Base-by-base conservation (phyloP, 1,139 yeast species). In the Yamadazyma membranifaciens region DNA sequence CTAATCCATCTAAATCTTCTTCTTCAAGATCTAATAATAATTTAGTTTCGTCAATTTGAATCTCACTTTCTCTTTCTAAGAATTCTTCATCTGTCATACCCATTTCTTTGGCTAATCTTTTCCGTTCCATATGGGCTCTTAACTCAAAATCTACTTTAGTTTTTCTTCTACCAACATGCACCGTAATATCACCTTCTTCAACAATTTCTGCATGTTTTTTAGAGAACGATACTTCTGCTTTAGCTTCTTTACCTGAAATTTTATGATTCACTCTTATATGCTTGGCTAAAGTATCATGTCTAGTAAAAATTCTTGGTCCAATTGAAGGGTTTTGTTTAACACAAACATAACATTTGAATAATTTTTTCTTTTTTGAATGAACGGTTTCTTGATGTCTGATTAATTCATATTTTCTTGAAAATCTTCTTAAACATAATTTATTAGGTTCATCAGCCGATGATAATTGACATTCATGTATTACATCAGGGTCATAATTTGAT, bases 361-460 rank as follows among this genome's bases (percentile, higher is more conserved):
- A 79, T 55, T 86, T 86, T 63, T 92, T 85, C 62, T 84, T 86
- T 41, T 86, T 75, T 2, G 97, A 92, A 62, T 92, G 98, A 41
- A 92, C 92, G 0, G 98, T 91, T 59, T 92, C 96, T 64, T 91
- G 96, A 62, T 92, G 98, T 54, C 98, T 79, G 25, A 91, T 85
- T 56, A 92, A 73, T 66, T 92, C 98, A 57, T 92, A 92, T 26
- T 96, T 95, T 53, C 98, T 77, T 13, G 97, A 88, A 59, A 92
- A 92, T 47, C 85, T 78, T 54, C 95, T 87, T 50, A 80, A 69
- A 60, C 98, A 91, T 39, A 80, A 74, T 49, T 75, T 71, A 36
- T 83, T 61, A 3, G 74, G 71, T 37, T 67, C 73, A 46, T 72
- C 78, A 6, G 77, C 68, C 1, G 75, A 68, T 2, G 77, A 69